Evolutionary conservation across 2,329 filamentous ascomycete genomes (phyloP).

Genomic region (Pestalotiopsis sp.): DNA sequence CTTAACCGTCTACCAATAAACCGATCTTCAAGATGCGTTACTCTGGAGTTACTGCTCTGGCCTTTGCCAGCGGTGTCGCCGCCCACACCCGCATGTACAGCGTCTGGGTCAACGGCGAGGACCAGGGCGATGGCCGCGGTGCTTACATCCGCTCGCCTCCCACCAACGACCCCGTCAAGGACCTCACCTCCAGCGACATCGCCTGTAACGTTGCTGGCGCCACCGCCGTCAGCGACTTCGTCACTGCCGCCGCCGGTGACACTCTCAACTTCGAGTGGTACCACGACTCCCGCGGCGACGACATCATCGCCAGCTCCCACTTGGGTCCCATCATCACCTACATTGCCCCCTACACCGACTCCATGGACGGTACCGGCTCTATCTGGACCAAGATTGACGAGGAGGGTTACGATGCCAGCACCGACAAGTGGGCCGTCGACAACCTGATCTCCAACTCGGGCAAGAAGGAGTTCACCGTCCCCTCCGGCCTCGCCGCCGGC

Average conservation of each 20-base stretch:
- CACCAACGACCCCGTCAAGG: conserved; percentile 48
- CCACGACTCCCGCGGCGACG: conserved; percentile 51
- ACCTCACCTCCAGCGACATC: conserved; percentile 41
- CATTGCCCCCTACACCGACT: conserved; percentile 45
- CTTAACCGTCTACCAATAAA: background rate
- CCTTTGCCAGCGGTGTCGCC: conserved; percentile 38
- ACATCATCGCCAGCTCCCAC: conserved; percentile 56
- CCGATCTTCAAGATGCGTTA: conserved; percentile 37
- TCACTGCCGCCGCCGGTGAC: conserved; percentile 48
- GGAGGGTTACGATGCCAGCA: conserved; percentile 35
- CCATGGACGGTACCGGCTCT: conserved; percentile 39
- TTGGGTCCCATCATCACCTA: conserved; percentile 56
- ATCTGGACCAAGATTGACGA: conserved; percentile 57
- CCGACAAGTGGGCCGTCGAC: conserved; percentile 50
- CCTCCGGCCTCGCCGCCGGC: conserved; percentile 38
- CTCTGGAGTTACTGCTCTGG: conserved; percentile 26
- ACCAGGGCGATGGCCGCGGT: conserved; percentile 43
- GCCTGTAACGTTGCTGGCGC: conserved; percentile 47
- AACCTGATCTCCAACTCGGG: conserved; percentile 48
- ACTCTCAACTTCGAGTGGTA: conserved; percentile 52
- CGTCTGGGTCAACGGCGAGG: conserved; percentile 49
- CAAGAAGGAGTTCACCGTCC: conserved; percentile 44
- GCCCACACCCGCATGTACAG: conserved; percentile 50
- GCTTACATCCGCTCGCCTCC: conserved; percentile 47
- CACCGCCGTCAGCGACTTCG: conserved; percentile 39